Base-by-base conservation (phyloP, 768 basidiomycete genomes). In the Lactarius pseudohatsudake region DNA sequence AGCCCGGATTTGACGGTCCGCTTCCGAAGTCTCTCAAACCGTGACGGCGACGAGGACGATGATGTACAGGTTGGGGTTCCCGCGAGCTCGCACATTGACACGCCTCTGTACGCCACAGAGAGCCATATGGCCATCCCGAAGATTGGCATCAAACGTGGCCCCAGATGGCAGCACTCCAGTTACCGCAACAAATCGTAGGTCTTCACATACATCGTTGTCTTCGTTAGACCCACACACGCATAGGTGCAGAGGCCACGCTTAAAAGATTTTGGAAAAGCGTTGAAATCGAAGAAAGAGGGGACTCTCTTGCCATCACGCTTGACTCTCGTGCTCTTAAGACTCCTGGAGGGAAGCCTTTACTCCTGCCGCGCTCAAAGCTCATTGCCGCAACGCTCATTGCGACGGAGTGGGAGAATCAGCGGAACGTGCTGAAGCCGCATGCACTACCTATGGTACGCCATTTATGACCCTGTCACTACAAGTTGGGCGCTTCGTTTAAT, bases 361-460 rank as follows among this genome's bases (percentile, higher is more conserved):
- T 87, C 41, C 72, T 98, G 16, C 95, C 95, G 0, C 76, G 78
- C 57, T 80, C 84, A 67, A 92, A 92, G 74, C 75, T 82, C 50
- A 78, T 96, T 34, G 81, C 91, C 26, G 94, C 96, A 1, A 81
- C 92, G 1, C 82, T 97, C 64, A 87, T 98, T 72, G 97, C 95
- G 22, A 84, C 91, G 64, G 97, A 99, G 79, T 99, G 97, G 97
- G 95, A 99, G 72, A 91, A 89, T 73, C 96, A 98, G 77, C 87
- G 87, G 65, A 88, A 80, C 6, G 72, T 96, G 1, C 74, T 98
- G 68, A 98, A 96, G 76, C 90, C 90, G 30, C 92, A 96, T 76
- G 90, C 94, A 1, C 78, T 99, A 30, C 95, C 97, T 18, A 85
- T 97, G 85, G 96, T 97, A 74, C 61, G 81, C 70, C 32, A 8